These are phyloP conservation scores for Ophiobolus disseminans DNA, from an alignment of 2,329 filamentous ascomycete genomes.

Conservation along the genomic window DNA sequence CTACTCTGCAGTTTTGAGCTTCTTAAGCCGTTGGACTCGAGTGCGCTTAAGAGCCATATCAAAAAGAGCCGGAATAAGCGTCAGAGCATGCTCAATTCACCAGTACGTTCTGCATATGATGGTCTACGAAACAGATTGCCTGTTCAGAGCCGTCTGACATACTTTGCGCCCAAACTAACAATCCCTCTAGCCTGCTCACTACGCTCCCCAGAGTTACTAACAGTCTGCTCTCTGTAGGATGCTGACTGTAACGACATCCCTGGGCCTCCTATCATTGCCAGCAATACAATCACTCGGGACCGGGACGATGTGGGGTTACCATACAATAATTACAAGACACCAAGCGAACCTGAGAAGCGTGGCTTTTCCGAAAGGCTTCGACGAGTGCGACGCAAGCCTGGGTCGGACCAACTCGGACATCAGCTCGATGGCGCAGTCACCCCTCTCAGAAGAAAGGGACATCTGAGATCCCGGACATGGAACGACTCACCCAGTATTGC, in stretches of 20 bases:
- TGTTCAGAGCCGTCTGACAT: slow-evolving; percentile 31
- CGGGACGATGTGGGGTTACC: slow-evolving; percentile 13
- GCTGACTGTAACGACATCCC: slow-evolving; percentile 19
- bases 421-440: slow-evolving; percentile 13
- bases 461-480: slow-evolving; percentile 11
- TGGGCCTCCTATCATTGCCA: slow-evolving; percentile 21
- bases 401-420: slow-evolving; percentile 17
- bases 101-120: slow-evolving; percentile 68
- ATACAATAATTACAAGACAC: slow-evolving; percentile 14
- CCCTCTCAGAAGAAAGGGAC: slow-evolving; percentile 7
- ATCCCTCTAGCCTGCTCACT: slow-evolving; percentile 54
- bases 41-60: slow-evolving; percentile 96
- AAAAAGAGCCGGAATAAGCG: slow-evolving; percentile 97
- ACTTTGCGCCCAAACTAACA: slow-evolving; percentile 41
- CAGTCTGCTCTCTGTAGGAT: slow-evolving; percentile 29
- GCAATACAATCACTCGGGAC: slow-evolving; percentile 9
- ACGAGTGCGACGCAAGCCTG: slow-evolving; percentile 22
- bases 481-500: slow-evolving; percentile 6
- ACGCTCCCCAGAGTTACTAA: slow-evolving; percentile 61
- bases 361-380: slow-evolving; percentile 22
- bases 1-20: slow-evolving; percentile 96
- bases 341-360: slow-evolving; percentile 18
- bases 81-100: slow-evolving; percentile 94
- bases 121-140: slow-evolving; percentile 20
- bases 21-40: slow-evolving; percentile 93